These are phyloP conservation scores for Tetrahymena borealis DNA, from an alignment of 73 alveolate genomes.

Conservation along the genomic window DNA sequence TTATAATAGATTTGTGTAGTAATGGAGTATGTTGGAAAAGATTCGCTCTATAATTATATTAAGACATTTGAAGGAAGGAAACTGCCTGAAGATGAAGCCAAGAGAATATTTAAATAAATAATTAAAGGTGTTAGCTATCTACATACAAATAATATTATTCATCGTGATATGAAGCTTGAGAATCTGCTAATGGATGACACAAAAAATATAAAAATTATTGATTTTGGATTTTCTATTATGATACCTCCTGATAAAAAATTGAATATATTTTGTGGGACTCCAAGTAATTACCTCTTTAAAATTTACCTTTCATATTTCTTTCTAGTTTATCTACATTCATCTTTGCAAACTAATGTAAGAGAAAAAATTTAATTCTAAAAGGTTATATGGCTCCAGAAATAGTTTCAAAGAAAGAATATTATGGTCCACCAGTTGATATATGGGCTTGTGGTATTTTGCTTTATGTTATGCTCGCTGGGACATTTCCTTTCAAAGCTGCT, in stretches of 20 bases:
- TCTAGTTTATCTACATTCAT: neutral
- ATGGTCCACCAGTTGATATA: slow-evolving; percentile 69
- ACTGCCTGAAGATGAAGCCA: slow-evolving; percentile 64
- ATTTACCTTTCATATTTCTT: neutral
- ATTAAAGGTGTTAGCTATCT: slow-evolving; percentile 52
- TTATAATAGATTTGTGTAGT: slow-evolving; percentile 37
- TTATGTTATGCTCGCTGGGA: slow-evolving; percentile 62
- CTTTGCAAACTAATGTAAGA: neutral
- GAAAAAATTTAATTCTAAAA: neutral
- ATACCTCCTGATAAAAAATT: slow-evolving; percentile 30
- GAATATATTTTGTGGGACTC: slow-evolving; percentile 75
- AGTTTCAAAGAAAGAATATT: slow-evolving; percentile 55
- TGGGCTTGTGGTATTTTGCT: slow-evolving; percentile 79
- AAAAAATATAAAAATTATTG: slow-evolving; percentile 60
- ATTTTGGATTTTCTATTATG: slow-evolving; percentile 67
- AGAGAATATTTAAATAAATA: slow-evolving; percentile 52
- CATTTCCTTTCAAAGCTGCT: slow-evolving; percentile 70
- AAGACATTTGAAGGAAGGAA: slow-evolving; percentile 40
- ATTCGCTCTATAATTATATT: slow-evolving; percentile 34
- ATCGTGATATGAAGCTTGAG: slow-evolving; percentile 78
- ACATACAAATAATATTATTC: slow-evolving; percentile 56
- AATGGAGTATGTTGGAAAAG: slow-evolving; percentile 61
- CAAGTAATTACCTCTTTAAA: slow-evolving; percentile 42
- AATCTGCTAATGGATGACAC: slow-evolving; percentile 59
- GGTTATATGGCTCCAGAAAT: slow-evolving; percentile 83